Percentiles rank a stretch among this genome's conserved stretches.
phyloP scores from a whole-genome alignment of 73 alveolate species.

The Breviolum minutum region DNA sequence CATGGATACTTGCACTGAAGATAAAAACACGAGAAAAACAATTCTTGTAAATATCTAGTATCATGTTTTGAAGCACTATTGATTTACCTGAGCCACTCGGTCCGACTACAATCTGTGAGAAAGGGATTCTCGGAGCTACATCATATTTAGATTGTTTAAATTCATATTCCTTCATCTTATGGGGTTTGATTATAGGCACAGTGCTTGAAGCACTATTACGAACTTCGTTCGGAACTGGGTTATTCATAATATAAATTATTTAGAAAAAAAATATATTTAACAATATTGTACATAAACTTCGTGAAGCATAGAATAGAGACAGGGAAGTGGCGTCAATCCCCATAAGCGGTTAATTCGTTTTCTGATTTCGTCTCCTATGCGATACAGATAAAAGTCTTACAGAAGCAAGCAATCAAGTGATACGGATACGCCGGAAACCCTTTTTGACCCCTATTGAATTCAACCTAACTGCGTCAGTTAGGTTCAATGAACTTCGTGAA shows the following conservation, averaged over 20 bases:
- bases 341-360: neutral
- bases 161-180: neutral
- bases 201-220: too few relatives aligned
- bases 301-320: too few relatives aligned
- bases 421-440: too few relatives aligned
- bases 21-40: neutral
- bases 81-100: neutral
- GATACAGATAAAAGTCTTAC: neutral
- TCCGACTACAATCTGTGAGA: neutral
- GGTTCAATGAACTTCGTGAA: too few relatives aligned
- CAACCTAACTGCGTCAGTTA: too few relatives aligned
- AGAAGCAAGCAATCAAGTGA: too few relatives aligned
- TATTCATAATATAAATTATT: too few relatives aligned
- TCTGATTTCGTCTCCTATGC: neutral
- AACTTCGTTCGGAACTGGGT: too few relatives aligned
- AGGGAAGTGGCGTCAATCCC: neutral
- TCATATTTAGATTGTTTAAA: constrained; percentile 3
- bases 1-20: neutral
- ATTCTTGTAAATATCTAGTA: neutral
- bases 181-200: neutral
- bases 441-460: neutral
- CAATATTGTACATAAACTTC: neutral
- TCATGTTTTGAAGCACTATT: neutral
- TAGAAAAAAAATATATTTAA: neutral
- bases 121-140: neutral